Percentiles rank a stretch among this genome's conserved stretches.
phyloP scores from a whole-genome alignment of 768 basidiomycete genomes.

The Inosperma sp. region DNA sequence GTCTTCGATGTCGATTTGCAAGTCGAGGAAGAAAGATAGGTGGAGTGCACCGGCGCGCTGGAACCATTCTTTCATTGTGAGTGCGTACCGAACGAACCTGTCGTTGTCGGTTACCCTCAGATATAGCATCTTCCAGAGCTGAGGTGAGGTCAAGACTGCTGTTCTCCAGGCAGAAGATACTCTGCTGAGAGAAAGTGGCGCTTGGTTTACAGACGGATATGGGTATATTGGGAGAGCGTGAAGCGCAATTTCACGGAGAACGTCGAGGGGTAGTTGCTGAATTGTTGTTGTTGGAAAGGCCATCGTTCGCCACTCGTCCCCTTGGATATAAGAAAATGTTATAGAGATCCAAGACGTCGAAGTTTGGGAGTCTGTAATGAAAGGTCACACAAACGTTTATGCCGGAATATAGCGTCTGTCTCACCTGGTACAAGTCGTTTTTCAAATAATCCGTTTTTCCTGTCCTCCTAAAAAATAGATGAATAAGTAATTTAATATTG shows the following conservation, averaged over 20 bases:
- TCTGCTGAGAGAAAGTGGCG: neutral
- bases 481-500: no score
- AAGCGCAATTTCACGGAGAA: neutral
- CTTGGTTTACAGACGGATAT: neutral
- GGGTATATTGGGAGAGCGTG: neutral
- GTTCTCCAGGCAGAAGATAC: conserved; percentile 1
- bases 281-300: neutral
- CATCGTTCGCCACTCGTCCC: no score
- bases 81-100: neutral
- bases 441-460: no score
- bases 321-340: no score
- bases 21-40: neutral
- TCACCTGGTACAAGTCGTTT: no score
- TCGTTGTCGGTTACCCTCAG: neutral
- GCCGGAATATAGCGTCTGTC: no score
- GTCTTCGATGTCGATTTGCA: neutral
- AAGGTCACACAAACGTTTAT: no score
- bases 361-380: no score
- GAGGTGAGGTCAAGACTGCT: neutral
- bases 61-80: neutral
- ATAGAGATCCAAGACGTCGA: no score
- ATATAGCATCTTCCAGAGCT: neutral
- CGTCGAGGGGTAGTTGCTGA: neutral
- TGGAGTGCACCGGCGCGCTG: neutral
- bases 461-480: no score